These are phyloP conservation scores for Colletotrichum kahawae DNA, from an alignment of 2,329 filamentous ascomycete genomes.

Conservation along the genomic window DNA sequence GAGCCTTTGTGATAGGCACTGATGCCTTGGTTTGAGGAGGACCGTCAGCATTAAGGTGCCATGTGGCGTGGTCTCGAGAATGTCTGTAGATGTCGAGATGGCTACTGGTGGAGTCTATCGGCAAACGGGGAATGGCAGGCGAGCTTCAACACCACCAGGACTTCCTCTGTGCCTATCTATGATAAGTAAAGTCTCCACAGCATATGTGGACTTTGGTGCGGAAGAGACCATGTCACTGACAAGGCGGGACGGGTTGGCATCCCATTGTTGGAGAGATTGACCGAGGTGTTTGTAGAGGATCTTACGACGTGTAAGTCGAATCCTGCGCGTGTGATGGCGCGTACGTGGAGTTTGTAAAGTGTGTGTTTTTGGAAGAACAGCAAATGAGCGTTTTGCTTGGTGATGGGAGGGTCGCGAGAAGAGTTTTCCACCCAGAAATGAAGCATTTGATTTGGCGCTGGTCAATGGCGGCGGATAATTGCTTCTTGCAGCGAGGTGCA, in stretches of 20 bases:
- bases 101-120: background rate
- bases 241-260: conserved; percentile 20
- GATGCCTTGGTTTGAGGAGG: background rate
- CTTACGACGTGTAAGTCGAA: background rate
- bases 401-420: background rate
- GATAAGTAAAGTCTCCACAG: background rate
- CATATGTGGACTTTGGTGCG: background rate
- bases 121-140: background rate
- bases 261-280: background rate
- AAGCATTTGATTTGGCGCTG: background rate
- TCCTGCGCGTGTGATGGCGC: background rate
- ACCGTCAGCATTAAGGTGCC: background rate
- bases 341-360: background rate
- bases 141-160: background rate
- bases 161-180: background rate
- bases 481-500: conserved; percentile 7
- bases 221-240: conserved; percentile 16
- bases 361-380: background rate
- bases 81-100: background rate
- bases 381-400: background rate
- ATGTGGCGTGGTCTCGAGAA: background rate
- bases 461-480: background rate
- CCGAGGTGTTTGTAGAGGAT: background rate
- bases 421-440: background rate
- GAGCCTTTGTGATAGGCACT: background rate